Conservation (phyloP, 192 early-diverging fungal genomes). For the Podila horticola region DNA sequence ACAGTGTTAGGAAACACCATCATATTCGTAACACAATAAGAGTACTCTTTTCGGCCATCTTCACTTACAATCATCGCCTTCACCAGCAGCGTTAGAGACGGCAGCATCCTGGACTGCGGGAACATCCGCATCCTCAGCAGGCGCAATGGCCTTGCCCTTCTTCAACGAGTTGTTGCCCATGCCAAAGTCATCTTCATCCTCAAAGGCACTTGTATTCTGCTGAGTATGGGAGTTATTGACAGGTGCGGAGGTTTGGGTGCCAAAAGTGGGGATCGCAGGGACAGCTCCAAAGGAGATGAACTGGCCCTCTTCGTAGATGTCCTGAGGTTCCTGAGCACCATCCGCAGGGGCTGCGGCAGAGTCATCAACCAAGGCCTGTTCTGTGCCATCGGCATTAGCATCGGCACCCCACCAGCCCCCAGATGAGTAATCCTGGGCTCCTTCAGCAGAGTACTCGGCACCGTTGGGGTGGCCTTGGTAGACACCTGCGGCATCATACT, state of each 20-base stretch:
- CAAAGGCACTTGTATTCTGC: conserved; percentile 24
- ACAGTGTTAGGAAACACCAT: not conserved
- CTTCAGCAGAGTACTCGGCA: conserved; percentile 61
- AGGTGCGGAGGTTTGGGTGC: conserved; percentile 10
- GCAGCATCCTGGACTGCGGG: conserved; percentile 23
- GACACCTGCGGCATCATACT: conserved; percentile 28
- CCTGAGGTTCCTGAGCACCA: conserved; percentile 22
- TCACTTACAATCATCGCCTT: conserved; percentile 26
- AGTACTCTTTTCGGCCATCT: not conserved
- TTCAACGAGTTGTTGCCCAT: conserved; percentile 66
- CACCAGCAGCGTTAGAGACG: conserved; percentile 24
- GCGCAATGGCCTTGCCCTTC: conserved; percentile 33
- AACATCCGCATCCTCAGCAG: conserved; percentile 3
- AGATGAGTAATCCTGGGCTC: conserved; percentile 41
- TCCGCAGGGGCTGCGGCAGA: not conserved
- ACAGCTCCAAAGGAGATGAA: conserved; percentile 50
- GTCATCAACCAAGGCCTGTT: not conserved
- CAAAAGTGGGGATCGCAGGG: conserved; percentile 40
- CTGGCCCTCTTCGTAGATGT: conserved; percentile 32
- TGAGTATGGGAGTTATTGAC: conserved; percentile 20
- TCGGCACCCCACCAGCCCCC: conserved; percentile 56
- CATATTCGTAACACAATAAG: not conserved
- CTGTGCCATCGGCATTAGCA: conserved; percentile 17
- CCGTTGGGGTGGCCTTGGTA: conserved; percentile 44
- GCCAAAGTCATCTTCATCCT: conserved; percentile 71